Conservation (phyloP, 2,329 filamentous ascomycete genomes). For the Colletotrichum sp. region DNA sequence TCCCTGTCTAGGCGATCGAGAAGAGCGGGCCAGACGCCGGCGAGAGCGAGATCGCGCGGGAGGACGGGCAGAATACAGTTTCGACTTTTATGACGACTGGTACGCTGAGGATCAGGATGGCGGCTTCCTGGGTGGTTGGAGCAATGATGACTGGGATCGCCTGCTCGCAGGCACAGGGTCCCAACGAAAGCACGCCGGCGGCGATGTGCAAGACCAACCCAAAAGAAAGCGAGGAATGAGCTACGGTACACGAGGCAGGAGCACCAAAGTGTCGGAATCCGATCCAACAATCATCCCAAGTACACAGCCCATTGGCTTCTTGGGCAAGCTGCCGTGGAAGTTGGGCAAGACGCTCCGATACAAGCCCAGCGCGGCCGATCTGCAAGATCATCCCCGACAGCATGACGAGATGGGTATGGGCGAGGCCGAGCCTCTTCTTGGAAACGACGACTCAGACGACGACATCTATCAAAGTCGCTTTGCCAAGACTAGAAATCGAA, state of each 20-base stretch:
- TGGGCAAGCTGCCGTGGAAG: slow-evolving; percentile 84
- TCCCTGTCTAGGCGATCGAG: slow-evolving; percentile 72
- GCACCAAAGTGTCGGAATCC: slow-evolving; percentile 54
- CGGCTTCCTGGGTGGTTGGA: slow-evolving; percentile 71
- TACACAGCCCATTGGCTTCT: slow-evolving; percentile 83
- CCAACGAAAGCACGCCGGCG: slow-evolving; percentile 37
- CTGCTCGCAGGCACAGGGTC: slow-evolving; percentile 74
- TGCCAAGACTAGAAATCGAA: slow-evolving; percentile 64
- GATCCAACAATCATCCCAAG: slow-evolving; percentile 92
- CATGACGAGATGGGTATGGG: slow-evolving; percentile 44
- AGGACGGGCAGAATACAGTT: slow-evolving; percentile 79
- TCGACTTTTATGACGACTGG: slow-evolving; percentile 99
- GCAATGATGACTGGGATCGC: slow-evolving; percentile 83
- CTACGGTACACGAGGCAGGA: slow-evolving; percentile 72
- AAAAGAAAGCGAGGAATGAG: slow-evolving; percentile 83
- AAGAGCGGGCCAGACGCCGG: slow-evolving; percentile 73
- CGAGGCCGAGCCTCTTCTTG: slow-evolving; percentile 75
- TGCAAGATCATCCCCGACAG: slow-evolving; percentile 81
- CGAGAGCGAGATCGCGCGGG: slow-evolving; percentile 66
- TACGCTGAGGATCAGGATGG: slow-evolving; percentile 65
- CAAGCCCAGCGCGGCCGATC: slow-evolving; percentile 86
- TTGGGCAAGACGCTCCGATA: slow-evolving; percentile 84
- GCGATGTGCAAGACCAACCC: slow-evolving; percentile 65
- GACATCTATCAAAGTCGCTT: slow-evolving; percentile 32
- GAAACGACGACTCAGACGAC: slow-evolving; percentile 30